Conservation (phyloP, 441 rosid genomes). For the Heliophila coronopifolia region DNA sequence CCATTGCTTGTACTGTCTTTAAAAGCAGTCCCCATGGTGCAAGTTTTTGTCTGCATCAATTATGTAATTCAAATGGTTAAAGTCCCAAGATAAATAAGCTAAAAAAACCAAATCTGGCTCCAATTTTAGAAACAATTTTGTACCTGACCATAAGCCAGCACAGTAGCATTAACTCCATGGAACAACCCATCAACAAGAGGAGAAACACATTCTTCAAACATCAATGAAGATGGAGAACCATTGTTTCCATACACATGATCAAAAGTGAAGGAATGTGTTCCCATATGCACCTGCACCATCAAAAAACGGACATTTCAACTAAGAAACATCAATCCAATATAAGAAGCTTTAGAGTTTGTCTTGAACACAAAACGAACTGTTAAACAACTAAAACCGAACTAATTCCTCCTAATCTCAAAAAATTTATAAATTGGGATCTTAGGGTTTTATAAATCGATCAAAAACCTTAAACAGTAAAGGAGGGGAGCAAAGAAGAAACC, state of each 20-base stretch:
- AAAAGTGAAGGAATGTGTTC: slow-evolving; percentile 87
- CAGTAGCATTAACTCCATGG: slow-evolving; percentile 96
- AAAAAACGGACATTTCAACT: neutral
- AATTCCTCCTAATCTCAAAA: no score
- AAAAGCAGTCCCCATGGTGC: slow-evolving; percentile 79
- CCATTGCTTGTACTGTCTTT: no score
- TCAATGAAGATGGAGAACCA: slow-evolving; percentile 59
- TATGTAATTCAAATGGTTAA: neutral
- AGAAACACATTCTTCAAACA: slow-evolving; percentile 78
- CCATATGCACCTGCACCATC: slow-evolving; percentile 70
- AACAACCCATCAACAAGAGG: slow-evolving; percentile 93
- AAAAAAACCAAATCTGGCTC: neutral
- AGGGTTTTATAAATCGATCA: no score
- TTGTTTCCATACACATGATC: slow-evolving; percentile 93
- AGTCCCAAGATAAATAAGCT: slow-evolving; percentile 8
- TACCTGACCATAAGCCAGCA: slow-evolving; percentile 99
- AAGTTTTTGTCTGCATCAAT: slow-evolving; percentile 78
- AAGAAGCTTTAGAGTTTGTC: no score
- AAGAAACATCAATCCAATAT: neutral
- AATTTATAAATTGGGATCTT: no score
- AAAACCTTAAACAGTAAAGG: neutral
- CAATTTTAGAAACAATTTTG: no score
- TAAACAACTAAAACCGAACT: neutral
- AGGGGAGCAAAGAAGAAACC: neutral
- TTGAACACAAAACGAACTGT: neutral